These are phyloP conservation scores for Eurotiales sp. DNA, from an alignment of 2,329 filamentous ascomycete species.

Conservation along the genomic window DNA sequence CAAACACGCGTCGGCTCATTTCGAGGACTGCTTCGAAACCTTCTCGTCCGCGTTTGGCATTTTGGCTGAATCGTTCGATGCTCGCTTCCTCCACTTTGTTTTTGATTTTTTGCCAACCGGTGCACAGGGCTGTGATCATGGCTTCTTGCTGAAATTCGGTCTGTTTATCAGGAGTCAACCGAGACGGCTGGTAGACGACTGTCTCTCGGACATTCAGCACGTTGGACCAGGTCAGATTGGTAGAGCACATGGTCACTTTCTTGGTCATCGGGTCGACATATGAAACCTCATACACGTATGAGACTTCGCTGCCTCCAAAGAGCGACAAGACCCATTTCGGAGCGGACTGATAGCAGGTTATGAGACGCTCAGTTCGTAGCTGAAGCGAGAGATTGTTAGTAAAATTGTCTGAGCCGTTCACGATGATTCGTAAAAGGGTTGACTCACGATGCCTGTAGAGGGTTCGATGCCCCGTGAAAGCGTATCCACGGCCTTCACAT, in stretches of 20 bases:
- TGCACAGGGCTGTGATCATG: conserved; percentile 87
- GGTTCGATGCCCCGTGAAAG: conserved; percentile 67
- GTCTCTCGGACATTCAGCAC: conserved; percentile 90
- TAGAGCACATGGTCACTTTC: conserved; percentile 93
- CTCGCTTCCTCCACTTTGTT: conserved; percentile 93
- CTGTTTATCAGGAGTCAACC: conserved; percentile 46
- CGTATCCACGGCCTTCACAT: conserved; percentile 94
- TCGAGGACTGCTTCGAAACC: conserved; percentile 93
- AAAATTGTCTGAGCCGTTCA: too few species aligned
- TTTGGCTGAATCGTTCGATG: conserved; percentile 84
- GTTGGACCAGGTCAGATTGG: conserved; percentile 90
- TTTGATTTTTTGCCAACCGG: conserved; percentile 95
- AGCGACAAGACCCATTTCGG: conserved; percentile 64
- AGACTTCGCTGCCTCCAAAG: conserved; percentile 74
- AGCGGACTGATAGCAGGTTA: conserved; percentile 48
- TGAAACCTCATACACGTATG: conserved; percentile 89
- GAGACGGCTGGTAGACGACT: conserved; percentile 72
- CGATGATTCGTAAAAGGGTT: too few species aligned
- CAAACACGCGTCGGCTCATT: conserved; percentile 88
- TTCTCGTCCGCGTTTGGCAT: conserved; percentile 83
- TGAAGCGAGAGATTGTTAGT: conserved; percentile 25
- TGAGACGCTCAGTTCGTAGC: conserved; percentile 68
- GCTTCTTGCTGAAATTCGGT: conserved; percentile 88
- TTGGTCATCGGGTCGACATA: conserved; percentile 82
- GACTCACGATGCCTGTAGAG: conserved; percentile 62